These are phyloP conservation scores for Phytophthora tentaculata DNA, from an alignment of 352 stramenopile species.

Conservation along the genomic window DNA sequence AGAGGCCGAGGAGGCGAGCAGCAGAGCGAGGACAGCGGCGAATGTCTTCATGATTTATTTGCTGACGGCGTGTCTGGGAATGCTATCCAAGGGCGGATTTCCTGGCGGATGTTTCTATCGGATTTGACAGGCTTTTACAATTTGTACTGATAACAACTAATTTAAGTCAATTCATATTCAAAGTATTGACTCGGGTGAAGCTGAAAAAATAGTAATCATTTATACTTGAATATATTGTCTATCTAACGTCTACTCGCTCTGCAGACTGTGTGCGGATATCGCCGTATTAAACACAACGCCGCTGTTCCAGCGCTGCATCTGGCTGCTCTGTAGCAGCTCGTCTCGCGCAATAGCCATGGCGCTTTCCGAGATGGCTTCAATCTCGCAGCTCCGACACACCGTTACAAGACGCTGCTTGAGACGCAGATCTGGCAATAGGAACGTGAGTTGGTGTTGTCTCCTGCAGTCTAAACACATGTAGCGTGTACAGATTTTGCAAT, in stretches of 20 bases:
- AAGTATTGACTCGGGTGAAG: too few species aligned
- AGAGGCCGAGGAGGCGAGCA: conserved; percentile 18
- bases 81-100: conserved; percentile 4
- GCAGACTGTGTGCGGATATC: conserved; percentile 16
- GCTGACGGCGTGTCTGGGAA: conserved; percentile 11
- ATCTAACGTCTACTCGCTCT: conserved; percentile 19
- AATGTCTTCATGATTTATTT: conserved; percentile 34
- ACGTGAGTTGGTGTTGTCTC: conserved; percentile 48
- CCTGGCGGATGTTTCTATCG: background rate
- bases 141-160: background rate
- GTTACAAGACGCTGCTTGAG: conserved; percentile 37
- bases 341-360: conserved; percentile 28
- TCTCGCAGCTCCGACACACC: conserved; percentile 38
- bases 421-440: conserved; percentile 30
- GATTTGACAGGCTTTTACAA: background rate
- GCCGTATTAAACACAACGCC: conserved; percentile 20
- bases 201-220: conserved; percentile 1
- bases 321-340: conserved; percentile 29
- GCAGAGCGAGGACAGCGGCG: conserved; percentile 12
- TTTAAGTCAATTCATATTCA: too few species aligned
- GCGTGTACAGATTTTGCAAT: conserved; percentile 50
- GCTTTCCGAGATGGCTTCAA: conserved; percentile 21
- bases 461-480: conserved; percentile 57
- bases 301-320: conserved; percentile 18
- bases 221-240: background rate